These are phyloP conservation scores for Zoysia japonica DNA, from an alignment of 176 grass and related monocot genomes.

Conservation along the genomic window DNA sequence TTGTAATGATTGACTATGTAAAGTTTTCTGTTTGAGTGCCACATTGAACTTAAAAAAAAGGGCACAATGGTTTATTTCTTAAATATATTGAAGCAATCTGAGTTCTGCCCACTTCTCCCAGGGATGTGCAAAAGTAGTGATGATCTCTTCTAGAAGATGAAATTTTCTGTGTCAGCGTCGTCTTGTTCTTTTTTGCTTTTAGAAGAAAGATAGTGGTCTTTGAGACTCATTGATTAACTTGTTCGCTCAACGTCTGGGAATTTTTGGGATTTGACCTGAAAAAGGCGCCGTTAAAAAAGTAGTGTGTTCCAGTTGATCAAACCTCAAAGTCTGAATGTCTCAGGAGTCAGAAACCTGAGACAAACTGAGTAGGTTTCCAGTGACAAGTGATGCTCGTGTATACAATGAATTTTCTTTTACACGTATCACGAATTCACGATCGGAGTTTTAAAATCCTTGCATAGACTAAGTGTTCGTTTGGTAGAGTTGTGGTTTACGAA, in stretches of 20 bases:
- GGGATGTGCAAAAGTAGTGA: not conserved
- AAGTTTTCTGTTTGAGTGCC: constrained; percentile 51
- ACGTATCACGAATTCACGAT: no score
- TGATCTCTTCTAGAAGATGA: constrained; percentile 11
- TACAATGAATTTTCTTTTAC: no score
- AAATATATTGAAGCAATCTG: not conserved
- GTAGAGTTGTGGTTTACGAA: no score
- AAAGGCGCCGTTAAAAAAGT: not conserved
- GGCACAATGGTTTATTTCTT: not conserved
- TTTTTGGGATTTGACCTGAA: not conserved
- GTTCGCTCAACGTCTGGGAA: not conserved
- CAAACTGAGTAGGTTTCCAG: not conserved
- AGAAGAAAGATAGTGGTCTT: constrained; percentile 10
- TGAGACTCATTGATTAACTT: not conserved
- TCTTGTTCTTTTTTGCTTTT: not conserved
- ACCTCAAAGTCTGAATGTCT: not conserved
- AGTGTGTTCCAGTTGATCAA: not conserved
- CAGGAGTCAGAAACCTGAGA: not conserved
- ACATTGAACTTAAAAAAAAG: constrained; percentile 14
- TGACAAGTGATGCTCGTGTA: no score
- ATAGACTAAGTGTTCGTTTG: no score
- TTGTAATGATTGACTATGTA: constrained; percentile 47
- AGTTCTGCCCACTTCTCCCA: not conserved
- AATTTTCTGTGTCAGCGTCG: not conserved
- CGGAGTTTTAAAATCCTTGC: no score